A percentile compares a stretch with the other conserved stretches of the same genome.
Evolutionary conservation across 192 early-diverging fungal species (phyloP).

Genomic region (Entrophospora sp.): DNA sequence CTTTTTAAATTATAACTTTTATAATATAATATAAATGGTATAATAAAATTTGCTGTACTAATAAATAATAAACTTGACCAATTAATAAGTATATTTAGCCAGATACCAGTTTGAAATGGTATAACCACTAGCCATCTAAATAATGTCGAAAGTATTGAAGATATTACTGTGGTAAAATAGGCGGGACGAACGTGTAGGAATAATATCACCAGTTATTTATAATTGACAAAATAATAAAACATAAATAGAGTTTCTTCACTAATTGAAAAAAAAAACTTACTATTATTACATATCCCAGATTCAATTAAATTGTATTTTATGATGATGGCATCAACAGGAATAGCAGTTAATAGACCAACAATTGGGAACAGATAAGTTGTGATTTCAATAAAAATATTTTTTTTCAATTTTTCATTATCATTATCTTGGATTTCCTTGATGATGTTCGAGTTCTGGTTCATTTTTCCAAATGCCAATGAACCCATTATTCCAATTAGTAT

Average conservation of each 20-base stretch:
- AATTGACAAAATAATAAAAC: too few species aligned
- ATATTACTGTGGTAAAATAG: too few species aligned
- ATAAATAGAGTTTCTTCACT: too few species aligned
- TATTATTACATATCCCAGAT: constrained; percentile 34
- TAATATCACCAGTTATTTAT: too few species aligned
- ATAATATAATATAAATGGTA: constrained; percentile 57
- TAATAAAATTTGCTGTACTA: constrained; percentile 55
- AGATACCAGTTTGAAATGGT: constrained; percentile 57
- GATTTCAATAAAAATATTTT: constrained; percentile 25
- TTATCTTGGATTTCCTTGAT: constrained; percentile 30
- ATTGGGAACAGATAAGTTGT: constrained; percentile 45
- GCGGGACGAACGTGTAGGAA: too few species aligned
- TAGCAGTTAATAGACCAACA: constrained; percentile 50
- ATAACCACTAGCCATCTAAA: constrained; percentile 55
- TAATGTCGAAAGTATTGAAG: constrained; percentile 42
- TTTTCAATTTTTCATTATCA: not conserved
- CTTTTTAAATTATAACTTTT: too few species aligned
- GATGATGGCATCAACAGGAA: constrained; percentile 64
- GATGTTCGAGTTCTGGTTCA: constrained; percentile 29
- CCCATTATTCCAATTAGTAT: constrained; percentile 39
- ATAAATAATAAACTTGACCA: constrained; percentile 58
- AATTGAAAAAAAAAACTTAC: constrained; percentile 19
- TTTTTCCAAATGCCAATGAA: constrained; percentile 37
- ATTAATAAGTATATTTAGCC: constrained; percentile 42
- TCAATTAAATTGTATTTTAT: constrained; percentile 47